These are phyloP conservation scores for Salix dunnii DNA, from an alignment of 345 rosid genomes.

Conservation along the genomic window DNA sequence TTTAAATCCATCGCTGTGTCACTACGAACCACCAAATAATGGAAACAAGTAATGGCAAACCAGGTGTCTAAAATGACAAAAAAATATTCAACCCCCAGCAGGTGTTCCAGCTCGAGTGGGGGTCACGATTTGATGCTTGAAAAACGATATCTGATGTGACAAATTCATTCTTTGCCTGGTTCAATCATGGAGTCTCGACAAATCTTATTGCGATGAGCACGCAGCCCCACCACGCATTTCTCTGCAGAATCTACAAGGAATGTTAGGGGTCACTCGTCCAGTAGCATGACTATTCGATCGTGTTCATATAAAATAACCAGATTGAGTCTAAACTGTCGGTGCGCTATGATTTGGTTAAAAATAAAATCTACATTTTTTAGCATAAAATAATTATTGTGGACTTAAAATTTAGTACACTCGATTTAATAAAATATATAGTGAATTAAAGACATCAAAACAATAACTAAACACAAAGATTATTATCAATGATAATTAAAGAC, in stretches of 20 bases:
- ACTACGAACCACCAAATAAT: neutral
- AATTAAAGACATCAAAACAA: too few species aligned
- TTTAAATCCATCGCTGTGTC: neutral
- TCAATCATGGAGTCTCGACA: neutral
- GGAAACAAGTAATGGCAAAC: neutral
- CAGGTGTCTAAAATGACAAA: neutral
- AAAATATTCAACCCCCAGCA: neutral
- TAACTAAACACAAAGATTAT: too few species aligned
- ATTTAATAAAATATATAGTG: too few species aligned
- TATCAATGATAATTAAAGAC: too few species aligned
- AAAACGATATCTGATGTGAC: neutral
- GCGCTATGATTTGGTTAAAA: too few species aligned
- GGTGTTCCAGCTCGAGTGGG: neutral
- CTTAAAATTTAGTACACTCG: too few species aligned
- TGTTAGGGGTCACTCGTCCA: neutral
- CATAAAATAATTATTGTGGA: too few species aligned
- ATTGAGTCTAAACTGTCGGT: neutral
- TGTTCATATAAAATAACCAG: neutral
- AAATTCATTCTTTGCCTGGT: neutral
- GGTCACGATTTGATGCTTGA: neutral
- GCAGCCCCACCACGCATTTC: neutral
- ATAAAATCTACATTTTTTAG: too few species aligned
- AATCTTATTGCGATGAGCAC: neutral
- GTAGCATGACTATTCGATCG: neutral
- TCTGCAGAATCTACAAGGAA: conserved; percentile 1